Evolutionary conservation across 108 stramenopile genomes (phyloP), one percentile per base, ranked within the genome.

Genomic region (Pelagomonas calceolata): DNA sequence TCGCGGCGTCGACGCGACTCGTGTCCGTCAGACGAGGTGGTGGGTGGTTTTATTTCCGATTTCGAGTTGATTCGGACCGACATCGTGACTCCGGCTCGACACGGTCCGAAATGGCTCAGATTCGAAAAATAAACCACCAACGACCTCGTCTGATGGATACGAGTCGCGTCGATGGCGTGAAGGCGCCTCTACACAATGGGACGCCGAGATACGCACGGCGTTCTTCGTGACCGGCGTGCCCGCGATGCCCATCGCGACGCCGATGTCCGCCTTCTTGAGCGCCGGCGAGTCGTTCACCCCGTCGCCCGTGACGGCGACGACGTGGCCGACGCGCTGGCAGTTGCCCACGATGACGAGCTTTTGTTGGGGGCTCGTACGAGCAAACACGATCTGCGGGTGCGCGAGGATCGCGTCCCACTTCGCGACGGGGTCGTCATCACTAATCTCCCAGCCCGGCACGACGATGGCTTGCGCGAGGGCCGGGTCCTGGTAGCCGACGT

Each of bases 241-340:
- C 82, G 89, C 91, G 76, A 91, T 94, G 64, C 95, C 98, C 98
- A 99, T 99, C 69, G 98, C 98, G 75, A 99, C 93, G 79, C 98
- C 98, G 84, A 99, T 94, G 80, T 97, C 92, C 30, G 96, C 98
- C 72, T 88, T 85, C 86, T 96, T 97, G 29, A 99, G 83, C 16
- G 98, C 95, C 36, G 98, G 98, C 35, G 95, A 91, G 76, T 99
- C 98, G 73, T 99, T 99, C 45, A 99, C 98, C 72, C 98, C 98
- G 81, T 99, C 98, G 66, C 98, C 98, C 66, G 98, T 99, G 92
- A 99, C 93, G 76, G 89, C 87, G 34, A 90, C 83, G 63, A 97
- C 84, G 71, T 95, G 83, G n/a, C 89, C 92, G 66, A 88, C 70
- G n/a, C 86, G 77, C 82, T 95, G 92, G 69, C 91, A 88, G 63